Percentiles rank a stretch among this genome's conserved stretches.
These are phyloP conservation scores for Penicillium odoratum DNA, from an alignment of 495 filamentous ascomycete species.

Conservation along the genomic window DNA sequence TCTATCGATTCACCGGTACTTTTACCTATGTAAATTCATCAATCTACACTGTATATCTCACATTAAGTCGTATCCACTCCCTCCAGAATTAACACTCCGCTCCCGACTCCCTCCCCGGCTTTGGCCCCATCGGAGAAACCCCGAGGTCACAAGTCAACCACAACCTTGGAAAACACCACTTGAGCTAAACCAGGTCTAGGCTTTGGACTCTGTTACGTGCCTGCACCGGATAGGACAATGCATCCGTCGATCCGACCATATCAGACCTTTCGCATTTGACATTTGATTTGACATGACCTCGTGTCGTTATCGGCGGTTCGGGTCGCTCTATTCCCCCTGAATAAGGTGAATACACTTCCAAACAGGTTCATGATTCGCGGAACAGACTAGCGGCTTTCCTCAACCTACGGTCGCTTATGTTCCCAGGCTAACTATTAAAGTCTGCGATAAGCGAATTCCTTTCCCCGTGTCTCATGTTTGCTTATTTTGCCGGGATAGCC, in stretches of 20 bases:
- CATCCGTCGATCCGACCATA: background rate
- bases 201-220: background rate
- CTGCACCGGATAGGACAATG: background rate
- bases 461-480: background rate
- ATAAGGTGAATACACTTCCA: no score
- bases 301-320: background rate
- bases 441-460: background rate
- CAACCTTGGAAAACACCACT: background rate
- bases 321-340: background rate
- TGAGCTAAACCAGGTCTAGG: background rate
- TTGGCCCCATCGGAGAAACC: constrained; percentile 1
- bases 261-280: no score
- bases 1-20: background rate
- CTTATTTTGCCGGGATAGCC: background rate
- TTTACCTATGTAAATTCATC: background rate
- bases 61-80: background rate
- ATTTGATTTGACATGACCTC: background rate
- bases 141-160: background rate
- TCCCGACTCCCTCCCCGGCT: background rate
- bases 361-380: background rate
- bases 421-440: background rate
- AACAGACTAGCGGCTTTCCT: background rate
- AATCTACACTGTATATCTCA: background rate
- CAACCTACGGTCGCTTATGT: background rate
- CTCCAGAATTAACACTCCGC: background rate